Percentiles rank a stretch among this genome's conserved stretches.
These are phyloP conservation scores for Cladophialophora chaetospira DNA, from an alignment of 2,329 filamentous ascomycete species.

Conservation along the genomic window DNA sequence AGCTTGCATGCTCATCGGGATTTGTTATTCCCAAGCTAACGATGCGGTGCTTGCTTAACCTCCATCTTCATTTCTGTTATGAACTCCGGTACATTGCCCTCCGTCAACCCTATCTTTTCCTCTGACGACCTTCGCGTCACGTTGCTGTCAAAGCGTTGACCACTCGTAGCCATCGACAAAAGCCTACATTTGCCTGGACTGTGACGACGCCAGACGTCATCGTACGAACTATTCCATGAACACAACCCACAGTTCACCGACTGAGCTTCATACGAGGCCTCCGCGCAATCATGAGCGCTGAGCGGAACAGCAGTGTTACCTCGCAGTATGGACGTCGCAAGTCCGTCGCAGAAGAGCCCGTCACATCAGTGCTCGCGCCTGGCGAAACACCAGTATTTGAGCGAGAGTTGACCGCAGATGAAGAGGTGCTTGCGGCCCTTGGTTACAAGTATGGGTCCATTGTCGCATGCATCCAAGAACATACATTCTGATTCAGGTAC, in stretches of 20 bases:
- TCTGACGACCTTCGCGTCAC: too few relatives aligned
- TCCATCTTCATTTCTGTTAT: constrained; percentile 11
- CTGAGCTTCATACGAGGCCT: neutral
- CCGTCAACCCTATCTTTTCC: neutral
- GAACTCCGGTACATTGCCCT: constrained; percentile 3
- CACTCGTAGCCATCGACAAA: neutral
- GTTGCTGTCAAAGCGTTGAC: neutral
- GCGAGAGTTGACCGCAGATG: constrained; percentile 55
- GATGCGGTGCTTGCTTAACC: constrained; percentile 17
- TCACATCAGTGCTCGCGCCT: constrained; percentile 54
- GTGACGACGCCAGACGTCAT: constrained; percentile 2
- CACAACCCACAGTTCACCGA: constrained; percentile 1
- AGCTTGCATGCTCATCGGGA: neutral
- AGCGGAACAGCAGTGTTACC: constrained; percentile 22
- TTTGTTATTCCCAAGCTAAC: constrained; percentile 11
- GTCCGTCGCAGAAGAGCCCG: constrained; percentile 52
- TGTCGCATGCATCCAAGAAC: neutral
- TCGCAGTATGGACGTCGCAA: constrained; percentile 32
- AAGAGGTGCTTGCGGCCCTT: constrained; percentile 63
- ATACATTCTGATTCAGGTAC: constrained; percentile 34
- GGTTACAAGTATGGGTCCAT: constrained; percentile 58
- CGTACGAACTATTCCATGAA: constrained; percentile 12
- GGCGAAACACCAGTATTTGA: constrained; percentile 54
- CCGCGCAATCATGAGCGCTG: constrained; percentile 21
- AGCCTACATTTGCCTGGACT: neutral